phyloP scores from a whole-genome alignment of 176 grass and related monocot species.

The Hordeum marinum region DNA sequence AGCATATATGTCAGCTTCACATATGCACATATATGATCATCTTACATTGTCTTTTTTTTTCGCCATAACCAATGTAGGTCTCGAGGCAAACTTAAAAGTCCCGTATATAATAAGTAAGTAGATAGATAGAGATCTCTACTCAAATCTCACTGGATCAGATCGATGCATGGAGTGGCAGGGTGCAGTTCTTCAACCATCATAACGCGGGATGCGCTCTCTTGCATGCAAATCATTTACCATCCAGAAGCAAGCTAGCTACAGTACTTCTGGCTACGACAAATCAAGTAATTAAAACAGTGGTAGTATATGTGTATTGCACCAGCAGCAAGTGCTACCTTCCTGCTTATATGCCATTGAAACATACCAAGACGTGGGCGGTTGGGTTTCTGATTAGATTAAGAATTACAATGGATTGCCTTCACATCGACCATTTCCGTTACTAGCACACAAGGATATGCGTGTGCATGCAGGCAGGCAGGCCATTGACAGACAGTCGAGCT shows the following conservation, averaged over 20 bases:
- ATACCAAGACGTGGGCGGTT: slow-evolving; percentile 17
- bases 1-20: not conserved
- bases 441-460: not conserved
- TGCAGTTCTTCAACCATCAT: slow-evolving; percentile 19
- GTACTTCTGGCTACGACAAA: not conserved
- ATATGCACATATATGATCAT: not conserved
- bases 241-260: slow-evolving; percentile 14
- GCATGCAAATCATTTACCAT: slow-evolving; percentile 7
- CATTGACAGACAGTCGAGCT: slow-evolving; percentile 7
- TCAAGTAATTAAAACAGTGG: not conserved
- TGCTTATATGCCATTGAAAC: slow-evolving; percentile 8
- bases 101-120: not conserved
- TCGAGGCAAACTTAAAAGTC: slow-evolving; percentile 35
- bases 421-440: slow-evolving; percentile 7
- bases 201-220: not conserved
- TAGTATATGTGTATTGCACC: slow-evolving; percentile 23
- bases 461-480: not conserved
- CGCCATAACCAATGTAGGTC: slow-evolving; percentile 26
- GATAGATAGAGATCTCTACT: not conserved
- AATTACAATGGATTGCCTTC: slow-evolving; percentile 1
- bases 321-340: slow-evolving; percentile 5
- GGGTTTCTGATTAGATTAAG: not conserved
- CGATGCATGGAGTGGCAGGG: not conserved
- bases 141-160: slow-evolving; percentile 16
- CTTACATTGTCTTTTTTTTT: not conserved